These are phyloP conservation scores for Paulownia fortunei DNA, from an alignment of 257 asterid genomes.

Conservation along the genomic window DNA sequence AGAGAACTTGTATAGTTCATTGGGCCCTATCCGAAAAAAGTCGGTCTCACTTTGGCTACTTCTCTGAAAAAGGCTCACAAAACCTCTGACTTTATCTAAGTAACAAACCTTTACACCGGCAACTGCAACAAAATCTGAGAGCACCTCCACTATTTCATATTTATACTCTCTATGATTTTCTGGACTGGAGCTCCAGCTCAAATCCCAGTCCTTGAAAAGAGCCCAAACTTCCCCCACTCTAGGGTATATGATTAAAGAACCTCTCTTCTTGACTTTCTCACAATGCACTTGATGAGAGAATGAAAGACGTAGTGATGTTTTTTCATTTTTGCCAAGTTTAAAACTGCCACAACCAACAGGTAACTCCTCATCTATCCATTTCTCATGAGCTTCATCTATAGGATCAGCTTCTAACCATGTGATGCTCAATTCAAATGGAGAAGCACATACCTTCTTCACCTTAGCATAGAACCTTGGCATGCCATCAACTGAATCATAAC, in stretches of 20 bases:
- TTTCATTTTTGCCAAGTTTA: conserved; percentile 39
- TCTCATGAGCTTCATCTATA: conserved; percentile 32
- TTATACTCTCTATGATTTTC: conserved; percentile 43
- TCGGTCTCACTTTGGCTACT: conserved; percentile 28
- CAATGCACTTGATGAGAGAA: conserved; percentile 62
- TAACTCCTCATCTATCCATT: conserved; percentile 47
- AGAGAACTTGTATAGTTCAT: conserved; percentile 63
- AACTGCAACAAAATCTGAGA: conserved; percentile 50
- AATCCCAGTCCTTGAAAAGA: conserved; percentile 70
- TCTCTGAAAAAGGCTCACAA: conserved; percentile 65
- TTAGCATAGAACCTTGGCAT: conserved; percentile 88
- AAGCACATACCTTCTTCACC: conserved; percentile 46
- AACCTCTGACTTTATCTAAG: conserved; percentile 66
- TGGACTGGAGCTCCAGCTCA: conserved; percentile 56
- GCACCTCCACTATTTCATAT: conserved; percentile 75
- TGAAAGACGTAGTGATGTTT: conserved; percentile 28
- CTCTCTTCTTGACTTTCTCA: conserved; percentile 48
- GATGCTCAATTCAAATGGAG: conserved; percentile 56
- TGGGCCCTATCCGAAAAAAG: conserved; percentile 43
- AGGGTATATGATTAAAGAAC: conserved; percentile 59
- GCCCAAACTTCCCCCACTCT: conserved; percentile 83
- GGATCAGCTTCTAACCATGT: conserved; percentile 78
- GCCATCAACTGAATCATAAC: conserved; percentile 63
- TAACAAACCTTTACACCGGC: conserved; percentile 56
- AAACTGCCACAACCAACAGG: conserved; percentile 82